A percentile compares a stretch with the other conserved stretches of the same genome.
Evolutionary conservation across 1,139 yeast species (phyloP).

Genomic region (Kodamaea plutei): DNA sequence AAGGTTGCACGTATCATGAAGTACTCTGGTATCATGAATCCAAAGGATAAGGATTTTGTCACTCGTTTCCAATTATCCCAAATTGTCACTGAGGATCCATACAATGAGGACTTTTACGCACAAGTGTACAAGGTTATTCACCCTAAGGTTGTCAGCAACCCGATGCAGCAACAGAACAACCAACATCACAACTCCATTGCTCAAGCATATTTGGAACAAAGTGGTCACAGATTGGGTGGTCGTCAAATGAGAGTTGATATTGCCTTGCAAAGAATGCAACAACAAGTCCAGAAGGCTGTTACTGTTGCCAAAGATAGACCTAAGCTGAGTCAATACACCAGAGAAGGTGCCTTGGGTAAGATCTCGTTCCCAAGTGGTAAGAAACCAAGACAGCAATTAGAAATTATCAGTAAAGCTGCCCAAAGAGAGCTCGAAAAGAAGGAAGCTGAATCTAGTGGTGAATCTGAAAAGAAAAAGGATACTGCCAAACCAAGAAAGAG

Average conservation of each 20-base stretch:
- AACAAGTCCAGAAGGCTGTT: slow-evolving; percentile 95
- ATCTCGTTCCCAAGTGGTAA: slow-evolving; percentile 78
- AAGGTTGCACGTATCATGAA: slow-evolving; percentile 76
- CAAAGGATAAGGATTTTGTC: slow-evolving; percentile 93
- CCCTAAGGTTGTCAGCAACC: slow-evolving; percentile 46
- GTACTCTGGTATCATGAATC: slow-evolving; percentile 93
- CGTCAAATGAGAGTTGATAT: slow-evolving; percentile 88
- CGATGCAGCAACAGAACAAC: slow-evolving; percentile 38
- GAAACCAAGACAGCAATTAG: slow-evolving; percentile 85
- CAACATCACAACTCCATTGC: slow-evolving; percentile 69
- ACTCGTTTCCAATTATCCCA: slow-evolving; percentile 93
- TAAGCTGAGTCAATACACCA: slow-evolving; percentile 63
- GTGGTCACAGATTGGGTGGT: slow-evolving; percentile 89
- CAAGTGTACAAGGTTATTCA: slow-evolving; percentile 89
- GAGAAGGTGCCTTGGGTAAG: slow-evolving; percentile 90
- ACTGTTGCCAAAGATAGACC: slow-evolving; percentile 92
- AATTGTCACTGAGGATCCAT: slow-evolving; percentile 95
- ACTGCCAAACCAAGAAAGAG: slow-evolving; percentile 25
- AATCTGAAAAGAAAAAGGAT: slow-evolving; percentile 16
- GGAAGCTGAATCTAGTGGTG: slow-evolving; percentile 19
- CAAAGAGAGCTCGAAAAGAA: slow-evolving; percentile 43
- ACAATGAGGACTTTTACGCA: slow-evolving; percentile 92
- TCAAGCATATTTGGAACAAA: slow-evolving; percentile 89
- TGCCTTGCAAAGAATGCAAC: slow-evolving; percentile 96
- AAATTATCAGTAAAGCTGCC: slow-evolving; percentile 55